phyloP scores from a whole-genome alignment of 306 rosid species.

The Alnus rubra region DNA sequence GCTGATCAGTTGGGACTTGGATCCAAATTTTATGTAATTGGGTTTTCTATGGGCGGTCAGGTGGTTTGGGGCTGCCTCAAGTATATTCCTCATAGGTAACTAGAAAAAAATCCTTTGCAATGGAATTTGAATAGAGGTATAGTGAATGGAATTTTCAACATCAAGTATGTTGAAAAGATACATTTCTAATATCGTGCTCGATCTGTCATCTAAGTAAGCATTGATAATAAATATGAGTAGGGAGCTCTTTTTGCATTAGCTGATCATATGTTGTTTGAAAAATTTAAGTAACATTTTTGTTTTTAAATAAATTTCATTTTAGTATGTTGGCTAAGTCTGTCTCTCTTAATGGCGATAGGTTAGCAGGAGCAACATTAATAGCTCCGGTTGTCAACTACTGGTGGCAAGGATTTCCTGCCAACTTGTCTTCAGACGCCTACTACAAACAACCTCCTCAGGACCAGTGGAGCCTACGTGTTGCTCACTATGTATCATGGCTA shows the following conservation, averaged over 20 bases:
- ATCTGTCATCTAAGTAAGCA: too few relatives aligned
- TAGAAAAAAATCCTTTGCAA: background rate
- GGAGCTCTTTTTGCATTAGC: too few relatives aligned
- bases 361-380: constrained; percentile 47
- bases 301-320: background rate
- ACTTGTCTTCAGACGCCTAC: constrained; percentile 39
- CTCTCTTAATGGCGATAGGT: constrained; percentile 34
- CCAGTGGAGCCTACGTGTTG: constrained; percentile 54
- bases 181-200: too few relatives aligned
- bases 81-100: constrained; percentile 49
- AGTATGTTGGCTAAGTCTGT: background rate
- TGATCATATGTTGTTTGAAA: too few relatives aligned
- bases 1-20: constrained; percentile 48
- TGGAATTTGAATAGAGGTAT: too few relatives aligned
- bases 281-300: background rate
- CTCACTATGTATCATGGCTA: constrained; percentile 53
- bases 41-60: constrained; percentile 51
- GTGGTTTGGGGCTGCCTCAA: constrained; percentile 48
- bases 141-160: too few relatives aligned
- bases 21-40: constrained; percentile 38
- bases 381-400: constrained; percentile 57
- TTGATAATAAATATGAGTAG: too few relatives aligned
- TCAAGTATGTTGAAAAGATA: background rate
- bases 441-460: constrained; percentile 35
- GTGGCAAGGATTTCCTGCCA: constrained; percentile 53